Evolutionary conservation across 306 rosid species (phyloP), one percentile per base, ranked within the genome.

Genomic region (Astragalus glycyphyllos): DNA sequence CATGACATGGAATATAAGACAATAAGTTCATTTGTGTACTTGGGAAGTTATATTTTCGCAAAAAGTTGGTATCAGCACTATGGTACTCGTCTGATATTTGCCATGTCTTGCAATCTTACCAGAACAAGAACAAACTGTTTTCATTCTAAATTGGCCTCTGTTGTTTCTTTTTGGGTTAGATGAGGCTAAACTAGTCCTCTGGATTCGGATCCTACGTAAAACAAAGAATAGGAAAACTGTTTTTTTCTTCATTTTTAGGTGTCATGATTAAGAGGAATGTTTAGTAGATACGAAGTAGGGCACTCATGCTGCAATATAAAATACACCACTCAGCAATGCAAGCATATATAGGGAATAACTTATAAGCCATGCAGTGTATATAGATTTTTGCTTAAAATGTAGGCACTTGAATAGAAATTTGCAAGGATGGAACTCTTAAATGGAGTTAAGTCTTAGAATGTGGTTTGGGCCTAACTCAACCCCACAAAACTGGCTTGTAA

Each of bases 261-360:
- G 50, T 45, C 8, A 44, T 4, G 15, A 16, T 50, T 14, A 49
- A 69, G 10, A 8, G 54, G 50, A 44, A 68, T 60, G 60, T 7
- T 65, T 20, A 0, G 23, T 20, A 20, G 23, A 20, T 2, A 20
- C 23, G 23, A 60, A 55, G 49, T 13, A n/a, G 9, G 38, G 73
- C 14, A 17, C 54, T 3, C 59, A 31, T 5, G 47, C 49, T 38
- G 37, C 12, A 41, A 34, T 57, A 73, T 12, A 37, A 51, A 65
- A 57, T 58, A 56, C 53, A 49, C 58, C 68, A 50, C 34, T 60
- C 79, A 73, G 17, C 45, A 53, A 41, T 23, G 45, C 32, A 34
- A 48, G 42, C 42, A 14, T 17, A 32, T 23, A 20, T 23, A 32
- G 37, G 68, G 63, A 49, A 8, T 57, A 72, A 46, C 37, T 23